These are phyloP conservation scores for Diddensiella caesifluorescens DNA, from an alignment of 805 yeast genomes.

Conservation along the genomic window DNA sequence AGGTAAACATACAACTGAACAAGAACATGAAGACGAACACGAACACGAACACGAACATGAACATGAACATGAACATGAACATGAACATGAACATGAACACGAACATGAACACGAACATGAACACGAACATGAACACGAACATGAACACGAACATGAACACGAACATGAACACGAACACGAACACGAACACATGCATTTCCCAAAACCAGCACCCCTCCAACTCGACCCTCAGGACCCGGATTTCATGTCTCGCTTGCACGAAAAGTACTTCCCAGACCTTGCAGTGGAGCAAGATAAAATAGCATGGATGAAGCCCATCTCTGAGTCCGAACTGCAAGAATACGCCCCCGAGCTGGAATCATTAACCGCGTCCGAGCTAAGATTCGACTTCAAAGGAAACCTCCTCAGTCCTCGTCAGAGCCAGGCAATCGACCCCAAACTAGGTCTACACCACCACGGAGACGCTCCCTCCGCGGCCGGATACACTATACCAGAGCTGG, in stretches of 20 bases:
- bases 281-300: conserved; percentile 76
- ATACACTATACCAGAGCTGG: conserved; percentile 77
- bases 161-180: too few species aligned
- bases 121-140: too few species aligned
- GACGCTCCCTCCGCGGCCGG: conserved; percentile 88
- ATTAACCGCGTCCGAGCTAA: conserved; percentile 48
- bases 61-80: too few species aligned
- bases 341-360: conserved; percentile 40
- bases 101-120: too few species aligned
- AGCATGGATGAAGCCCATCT: conserved; percentile 85
- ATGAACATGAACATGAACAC: too few species aligned
- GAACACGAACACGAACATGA: too few species aligned
- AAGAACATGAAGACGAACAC: conserved; percentile 23
- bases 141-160: too few species aligned
- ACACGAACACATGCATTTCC: too few species aligned
- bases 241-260: conserved; percentile 72
- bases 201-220: too few species aligned
- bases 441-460: conserved; percentile 89
- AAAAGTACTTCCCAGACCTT: conserved; percentile 82
- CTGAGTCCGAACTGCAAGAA: conserved; percentile 32
- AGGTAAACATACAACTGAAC: conserved; percentile 21
- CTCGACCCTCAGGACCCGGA: conserved; percentile 71
- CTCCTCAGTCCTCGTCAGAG: conserved; percentile 56
- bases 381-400: conserved; percentile 87
- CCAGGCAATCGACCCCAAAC: conserved; percentile 43